These are phyloP conservation scores for Hymenoscyphus linearis DNA, from an alignment of 2,329 filamentous ascomycete genomes.

Conservation along the genomic window DNA sequence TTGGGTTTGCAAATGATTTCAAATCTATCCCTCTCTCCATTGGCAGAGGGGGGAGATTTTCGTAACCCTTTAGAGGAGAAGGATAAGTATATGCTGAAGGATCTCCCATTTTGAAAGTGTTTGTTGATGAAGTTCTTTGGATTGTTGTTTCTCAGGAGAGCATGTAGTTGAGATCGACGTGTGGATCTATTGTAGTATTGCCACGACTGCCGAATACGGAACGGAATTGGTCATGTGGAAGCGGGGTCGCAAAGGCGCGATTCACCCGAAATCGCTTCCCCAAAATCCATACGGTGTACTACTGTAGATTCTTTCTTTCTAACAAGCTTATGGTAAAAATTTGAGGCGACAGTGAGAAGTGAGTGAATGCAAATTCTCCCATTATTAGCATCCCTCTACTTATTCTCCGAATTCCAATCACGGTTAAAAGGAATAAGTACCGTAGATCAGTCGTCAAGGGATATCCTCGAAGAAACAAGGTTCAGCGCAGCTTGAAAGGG, in stretches of 20 bases:
- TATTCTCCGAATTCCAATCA: not conserved
- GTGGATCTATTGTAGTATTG: too few species aligned
- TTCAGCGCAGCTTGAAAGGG: not conserved
- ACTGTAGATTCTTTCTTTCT: too few species aligned
- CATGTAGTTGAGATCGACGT: not conserved
- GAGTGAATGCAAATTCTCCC: too few species aligned
- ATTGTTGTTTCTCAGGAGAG: not conserved
- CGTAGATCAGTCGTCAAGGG: not conserved
- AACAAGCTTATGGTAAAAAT: too few species aligned
- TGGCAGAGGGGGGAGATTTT: constrained; percentile 41
- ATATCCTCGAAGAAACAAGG: not conserved
- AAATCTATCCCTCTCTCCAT: constrained; percentile 55
- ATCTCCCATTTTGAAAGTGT: constrained; percentile 40
- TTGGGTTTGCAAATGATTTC: constrained; percentile 69
- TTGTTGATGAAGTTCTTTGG: not conserved
- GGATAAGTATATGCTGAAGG: constrained; percentile 45
- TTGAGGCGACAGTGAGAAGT: too few species aligned
- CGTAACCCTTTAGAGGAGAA: constrained; percentile 47
- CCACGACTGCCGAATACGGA: too few species aligned
- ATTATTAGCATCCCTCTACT: too few species aligned
- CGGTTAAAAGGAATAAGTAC: not conserved
- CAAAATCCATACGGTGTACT: too few species aligned
- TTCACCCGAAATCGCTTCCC: too few species aligned
- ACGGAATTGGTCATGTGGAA: too few species aligned
- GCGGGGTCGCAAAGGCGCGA: too few species aligned